phyloP scores from a whole-genome alignment of 148 eudicot genomes.

The Simmondsia chinensis region DNA sequence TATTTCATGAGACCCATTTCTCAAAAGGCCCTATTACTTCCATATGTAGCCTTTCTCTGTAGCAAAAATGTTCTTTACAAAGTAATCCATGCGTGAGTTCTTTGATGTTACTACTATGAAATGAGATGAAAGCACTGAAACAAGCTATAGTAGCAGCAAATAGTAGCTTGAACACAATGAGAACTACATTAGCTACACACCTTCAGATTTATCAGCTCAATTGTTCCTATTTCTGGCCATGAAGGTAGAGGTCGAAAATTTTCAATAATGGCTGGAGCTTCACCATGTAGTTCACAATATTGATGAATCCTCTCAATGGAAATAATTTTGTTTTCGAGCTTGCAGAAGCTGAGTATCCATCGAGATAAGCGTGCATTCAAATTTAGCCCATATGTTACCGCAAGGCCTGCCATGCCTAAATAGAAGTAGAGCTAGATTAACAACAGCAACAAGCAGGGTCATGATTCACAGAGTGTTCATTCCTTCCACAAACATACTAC shows the following conservation, averaged over 20 bases:
- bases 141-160: background rate
- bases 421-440: slow-evolving; percentile 7
- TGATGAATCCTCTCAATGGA: slow-evolving; percentile 95
- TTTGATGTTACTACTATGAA: too few species aligned
- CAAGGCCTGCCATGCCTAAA: slow-evolving; percentile 97
- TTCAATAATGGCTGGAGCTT: slow-evolving; percentile 83
- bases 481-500: too few species aligned
- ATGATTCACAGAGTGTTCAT: too few species aligned
- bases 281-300: slow-evolving; percentile 78
- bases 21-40: too few species aligned
- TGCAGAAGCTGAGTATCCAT: slow-evolving; percentile 99
- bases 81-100: too few species aligned
- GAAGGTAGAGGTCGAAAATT: slow-evolving; percentile 55
- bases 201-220: slow-evolving; percentile 77
- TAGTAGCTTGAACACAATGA: background rate
- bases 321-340: slow-evolving; percentile 96
- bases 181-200: slow-evolving; percentile 20
- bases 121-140: background rate
- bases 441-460: too few species aligned
- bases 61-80: too few species aligned
- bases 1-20: too few species aligned
- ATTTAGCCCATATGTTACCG: slow-evolving; percentile 95
- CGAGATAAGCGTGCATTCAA: slow-evolving; percentile 90
- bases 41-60: too few species aligned
- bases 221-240: slow-evolving; percentile 88